Evolutionary conservation across 768 basidiomycete genomes (phyloP), one percentile per base, ranked within the genome.

Genomic region (Agaricus blazei): DNA sequence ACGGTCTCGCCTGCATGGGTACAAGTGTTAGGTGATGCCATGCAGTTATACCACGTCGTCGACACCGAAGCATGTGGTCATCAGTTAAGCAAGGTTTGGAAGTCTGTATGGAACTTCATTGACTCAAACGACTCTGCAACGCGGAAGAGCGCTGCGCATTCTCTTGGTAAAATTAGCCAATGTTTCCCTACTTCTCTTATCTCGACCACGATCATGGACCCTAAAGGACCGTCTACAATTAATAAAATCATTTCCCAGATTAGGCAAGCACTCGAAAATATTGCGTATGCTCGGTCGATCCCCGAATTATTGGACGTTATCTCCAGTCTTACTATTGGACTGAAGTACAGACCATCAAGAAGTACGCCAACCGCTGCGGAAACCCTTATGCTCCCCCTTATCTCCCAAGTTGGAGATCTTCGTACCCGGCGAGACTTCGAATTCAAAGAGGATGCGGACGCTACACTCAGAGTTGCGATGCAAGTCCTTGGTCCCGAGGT

Each of bases 361-460:
- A 68, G 65, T 34, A 65, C 77, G 11, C 70, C 72, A 24, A 78
- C 84, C 27, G 86, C 86, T 19, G 85, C 90, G 4, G 87, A 94
- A 65, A 64, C 70, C 19, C 73, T 97, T 4, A 72, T 95, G 28
- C 65, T 88, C 49, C 82, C 85, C 38, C 65, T 94, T 40, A 78
- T 98, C 43, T 69, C 77, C 57, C 82, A 82, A 56, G 75, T 96
- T 24, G 90, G 84, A 5, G 85, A 88, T 34, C 70, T 96, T 51
- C 74, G 96, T 52, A 75, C 81, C 26, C 78, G 87, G 63, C 92
- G 88, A 68, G 83, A 78, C 1, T 99, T 98, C 63, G 93, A 97
- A 68, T 81, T 89, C 70, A 94, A 92, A 67, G 94, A 95, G 65
- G 83, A 81, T 19, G 93, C 86, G 12, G 96, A 99, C 65, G 73